Evolutionary conservation across 1,284 basidiomycete genomes (phyloP).

Genomic region (Albatrellus sp.): DNA sequence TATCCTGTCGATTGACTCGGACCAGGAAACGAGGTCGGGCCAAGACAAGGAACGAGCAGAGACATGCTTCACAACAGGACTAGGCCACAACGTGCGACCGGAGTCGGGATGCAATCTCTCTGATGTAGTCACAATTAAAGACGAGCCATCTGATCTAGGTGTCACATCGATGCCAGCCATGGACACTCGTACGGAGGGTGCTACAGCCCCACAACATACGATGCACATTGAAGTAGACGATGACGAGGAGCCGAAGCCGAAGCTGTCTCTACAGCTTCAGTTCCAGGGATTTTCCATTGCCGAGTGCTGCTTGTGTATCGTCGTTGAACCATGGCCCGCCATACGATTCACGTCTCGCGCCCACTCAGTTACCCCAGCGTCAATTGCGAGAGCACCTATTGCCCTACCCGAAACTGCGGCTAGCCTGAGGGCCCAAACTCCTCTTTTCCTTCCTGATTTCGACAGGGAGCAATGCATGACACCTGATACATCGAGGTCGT

Average conservation of each 20-base stretch:
- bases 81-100: too few species aligned
- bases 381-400: constrained; percentile 20
- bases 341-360: constrained; percentile 27
- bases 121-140: not conserved
- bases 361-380: constrained; percentile 21
- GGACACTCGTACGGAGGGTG: constrained; percentile 3
- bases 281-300: constrained; percentile 59
- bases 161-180: constrained; percentile 9
- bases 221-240: constrained; percentile 16
- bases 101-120: not conserved
- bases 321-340: constrained; percentile 66
- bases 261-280: constrained; percentile 48
- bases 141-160: not conserved
- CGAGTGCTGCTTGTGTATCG: constrained; percentile 60
- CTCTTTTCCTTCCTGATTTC: constrained; percentile 59
- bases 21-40: too few species aligned
- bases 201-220: not conserved
- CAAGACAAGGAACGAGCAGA: too few species aligned
- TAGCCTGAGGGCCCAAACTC: constrained; percentile 30
- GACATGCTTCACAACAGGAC: too few species aligned
- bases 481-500: constrained; percentile 20
- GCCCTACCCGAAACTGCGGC: constrained; percentile 19
- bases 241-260: constrained; percentile 49
- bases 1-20: too few species aligned
- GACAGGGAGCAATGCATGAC: constrained; percentile 27